phyloP scores from a whole-genome alignment of 2,329 filamentous ascomycete species.

The Nothomitra cinnamomea region DNA sequence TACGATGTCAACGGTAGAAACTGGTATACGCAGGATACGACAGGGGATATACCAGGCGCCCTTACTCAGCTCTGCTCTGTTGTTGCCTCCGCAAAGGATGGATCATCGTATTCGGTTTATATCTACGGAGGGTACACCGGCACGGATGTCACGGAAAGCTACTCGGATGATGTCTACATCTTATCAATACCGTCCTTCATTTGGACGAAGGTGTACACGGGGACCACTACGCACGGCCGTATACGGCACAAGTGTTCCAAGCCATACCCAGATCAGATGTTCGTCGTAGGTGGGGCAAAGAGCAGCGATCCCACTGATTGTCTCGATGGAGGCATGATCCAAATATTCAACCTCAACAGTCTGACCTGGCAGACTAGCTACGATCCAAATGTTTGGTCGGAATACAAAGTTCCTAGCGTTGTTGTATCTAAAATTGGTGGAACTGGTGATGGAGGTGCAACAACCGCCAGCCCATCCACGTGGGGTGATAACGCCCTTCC shows the following conservation, averaged over 20 bases:
- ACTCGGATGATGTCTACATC: slow-evolving; percentile 20
- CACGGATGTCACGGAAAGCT: slow-evolving; percentile 7
- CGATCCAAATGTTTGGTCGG: slow-evolving; percentile 16
- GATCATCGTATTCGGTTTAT: slow-evolving; percentile 21
- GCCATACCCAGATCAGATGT: slow-evolving; percentile 31
- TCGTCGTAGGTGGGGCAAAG: slow-evolving; percentile 22
- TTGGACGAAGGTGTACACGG: slow-evolving; percentile 17
- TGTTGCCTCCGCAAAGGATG: slow-evolving; percentile 21
- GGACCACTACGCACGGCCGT: slow-evolving; percentile 13
- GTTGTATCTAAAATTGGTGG: slow-evolving; percentile 21
- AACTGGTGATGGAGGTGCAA: slow-evolving; percentile 20
- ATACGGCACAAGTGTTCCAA: slow-evolving; percentile 20
- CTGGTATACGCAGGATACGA: slow-evolving; percentile 21
- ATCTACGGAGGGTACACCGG: slow-evolving; percentile 21
- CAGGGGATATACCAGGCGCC: slow-evolving; percentile 20
- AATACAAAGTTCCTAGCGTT: slow-evolving; percentile 18
- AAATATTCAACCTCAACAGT: slow-evolving; percentile 27
- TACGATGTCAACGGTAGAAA: slow-evolving; percentile 5
- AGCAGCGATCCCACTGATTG: slow-evolving; percentile 20
- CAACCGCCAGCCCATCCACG: slow-evolving; percentile 11
- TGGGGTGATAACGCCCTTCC: slow-evolving; percentile 35
- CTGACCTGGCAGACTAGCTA: slow-evolving; percentile 18
- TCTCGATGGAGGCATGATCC: slow-evolving; percentile 33
- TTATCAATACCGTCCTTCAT: slow-evolving; percentile 20
- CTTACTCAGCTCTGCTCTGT: slow-evolving; percentile 25